Evolutionary conservation across 2,329 filamentous ascomycete species (phyloP).

Genomic region (Alternaria sp.): DNA sequence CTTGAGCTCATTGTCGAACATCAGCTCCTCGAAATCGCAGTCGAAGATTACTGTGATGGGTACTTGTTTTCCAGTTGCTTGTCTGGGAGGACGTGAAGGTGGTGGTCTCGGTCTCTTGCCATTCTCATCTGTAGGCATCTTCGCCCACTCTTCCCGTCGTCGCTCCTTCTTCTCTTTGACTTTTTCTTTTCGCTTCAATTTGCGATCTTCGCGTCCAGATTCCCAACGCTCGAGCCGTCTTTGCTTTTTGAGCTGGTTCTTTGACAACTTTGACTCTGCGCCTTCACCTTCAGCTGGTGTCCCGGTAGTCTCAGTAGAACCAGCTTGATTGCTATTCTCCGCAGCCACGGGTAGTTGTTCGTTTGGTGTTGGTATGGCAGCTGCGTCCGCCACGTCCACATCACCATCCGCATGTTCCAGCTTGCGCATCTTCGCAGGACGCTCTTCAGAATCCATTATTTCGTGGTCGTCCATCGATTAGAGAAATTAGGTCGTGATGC

Average conservation of each 20-base stretch:
- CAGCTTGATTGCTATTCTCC: constrained; percentile 20
- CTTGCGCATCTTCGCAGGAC: constrained; percentile 65
- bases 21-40: constrained; percentile 89
- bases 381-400: constrained; percentile 15
- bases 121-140: constrained; percentile 42
- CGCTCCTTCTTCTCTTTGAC: constrained; percentile 61
- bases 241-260: constrained; percentile 85
- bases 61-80: constrained; percentile 62
- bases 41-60: constrained; percentile 86
- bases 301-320: constrained; percentile 5
- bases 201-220: constrained; percentile 67
- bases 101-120: constrained; percentile 26
- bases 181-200: constrained; percentile 66
- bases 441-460: constrained; percentile 64
- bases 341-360: constrained; percentile 19
- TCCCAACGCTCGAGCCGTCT: constrained; percentile 79
- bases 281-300: constrained; percentile 11
- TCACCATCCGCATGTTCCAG: constrained; percentile 48
- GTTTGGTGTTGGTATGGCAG: constrained; percentile 20
- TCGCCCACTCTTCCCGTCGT: constrained; percentile 55
- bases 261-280: constrained; percentile 67
- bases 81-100: constrained; percentile 28
- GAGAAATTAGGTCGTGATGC: constrained; percentile 10
- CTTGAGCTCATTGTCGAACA: constrained; percentile 85
- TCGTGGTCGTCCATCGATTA: background rate